Base-by-base conservation (phyloP, 352 stramenopile genomes). In the Phytophthora chlamydospora region DNA sequence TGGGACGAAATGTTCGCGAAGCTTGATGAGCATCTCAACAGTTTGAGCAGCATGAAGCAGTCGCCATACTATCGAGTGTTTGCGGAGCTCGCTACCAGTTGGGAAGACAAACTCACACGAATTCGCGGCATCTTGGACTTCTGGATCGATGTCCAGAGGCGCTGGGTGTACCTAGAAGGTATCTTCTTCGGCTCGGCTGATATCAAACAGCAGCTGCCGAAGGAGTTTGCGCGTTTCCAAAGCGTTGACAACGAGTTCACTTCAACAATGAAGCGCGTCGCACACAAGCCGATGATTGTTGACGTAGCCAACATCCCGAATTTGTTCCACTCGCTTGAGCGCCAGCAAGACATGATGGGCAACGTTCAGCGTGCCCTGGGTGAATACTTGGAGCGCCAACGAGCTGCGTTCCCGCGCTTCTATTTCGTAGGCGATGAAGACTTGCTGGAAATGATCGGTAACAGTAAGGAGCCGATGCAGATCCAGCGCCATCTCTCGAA, bases 341-440 rank as follows among this genome's bases (percentile, higher is more conserved):
- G 95, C 29, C 95, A 98, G 58, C 85, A 98, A 75, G 89, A 98
- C 66, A 95, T 99, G 64, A 99, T 99, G 94, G 91, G 83, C 5
- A 98, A 99, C n/a, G 98, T 99, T 29, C 98, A 99, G 72, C 97
- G 98, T 69, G 97, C 97, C n/a, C 80, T 99, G 8, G 98, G 98
- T 56, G 96, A 99, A 62, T 99, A 99, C 71, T 84, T 99, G 8
- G 97, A 99, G 71, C 98, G 97, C 13, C 97, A 99, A 76, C 89
- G 98, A 36, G 91, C 88, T 46, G 91, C 93, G 39, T 98, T 99
- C 58, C 91, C 73, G 70, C 95, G 98, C n/a, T 99, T 99, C 71
- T 99, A 99, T 73, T 99, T 99, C 62, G 89, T 99, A 10, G 98
- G 98, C 43, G 98, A 99, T 68, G 98, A 99, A 83, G 98, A 99